Conservation (phyloP, 345 rosid species). For the Brassica juncea region DNA sequence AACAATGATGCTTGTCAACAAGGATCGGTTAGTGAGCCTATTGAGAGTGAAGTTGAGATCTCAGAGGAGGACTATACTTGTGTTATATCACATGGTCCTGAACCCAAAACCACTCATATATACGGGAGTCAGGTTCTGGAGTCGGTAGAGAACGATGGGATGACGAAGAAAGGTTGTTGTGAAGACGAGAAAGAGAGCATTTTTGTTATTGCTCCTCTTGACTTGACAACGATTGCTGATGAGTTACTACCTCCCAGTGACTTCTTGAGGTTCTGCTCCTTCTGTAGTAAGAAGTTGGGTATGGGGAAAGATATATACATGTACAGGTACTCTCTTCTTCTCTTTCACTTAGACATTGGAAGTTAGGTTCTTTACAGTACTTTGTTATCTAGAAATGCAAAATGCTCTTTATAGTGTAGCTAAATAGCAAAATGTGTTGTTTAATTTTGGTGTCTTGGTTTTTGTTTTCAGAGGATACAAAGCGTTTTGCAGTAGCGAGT, state of each 20-base stretch:
- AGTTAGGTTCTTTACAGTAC: background rate
- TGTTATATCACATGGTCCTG: slow-evolving; percentile 73
- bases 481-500: slow-evolving; percentile 78
- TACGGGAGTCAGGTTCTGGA: slow-evolving; percentile 72
- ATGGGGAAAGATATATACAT: slow-evolving; percentile 75
- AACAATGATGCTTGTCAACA: slow-evolving; percentile 13
- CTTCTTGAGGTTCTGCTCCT: slow-evolving; percentile 72
- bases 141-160: slow-evolving; percentile 39
- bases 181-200: slow-evolving; percentile 35
- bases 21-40: background rate
- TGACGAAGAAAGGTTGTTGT: slow-evolving; percentile 28
- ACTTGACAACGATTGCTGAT: slow-evolving; percentile 7
- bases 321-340: slow-evolving; percentile 60
- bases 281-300: slow-evolving; percentile 65
- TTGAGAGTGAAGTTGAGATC: slow-evolving; percentile 63
- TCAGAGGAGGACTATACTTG: slow-evolving; percentile 98
- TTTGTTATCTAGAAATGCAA: slow-evolving; percentile 1
- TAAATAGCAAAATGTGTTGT: background rate
- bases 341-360: background rate
- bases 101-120: slow-evolving; percentile 81
- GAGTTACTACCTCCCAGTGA: slow-evolving; percentile 40
- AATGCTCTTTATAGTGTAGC: background rate
- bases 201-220: slow-evolving; percentile 29
- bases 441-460: background rate
- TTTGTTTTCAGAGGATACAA: slow-evolving; percentile 66